A percentile compares a stretch with the other conserved stretches of the same genome.
Evolutionary conservation across 2,329 filamentous ascomycete genomes (phyloP).

Genomic region (Curvularia eragrostidis): DNA sequence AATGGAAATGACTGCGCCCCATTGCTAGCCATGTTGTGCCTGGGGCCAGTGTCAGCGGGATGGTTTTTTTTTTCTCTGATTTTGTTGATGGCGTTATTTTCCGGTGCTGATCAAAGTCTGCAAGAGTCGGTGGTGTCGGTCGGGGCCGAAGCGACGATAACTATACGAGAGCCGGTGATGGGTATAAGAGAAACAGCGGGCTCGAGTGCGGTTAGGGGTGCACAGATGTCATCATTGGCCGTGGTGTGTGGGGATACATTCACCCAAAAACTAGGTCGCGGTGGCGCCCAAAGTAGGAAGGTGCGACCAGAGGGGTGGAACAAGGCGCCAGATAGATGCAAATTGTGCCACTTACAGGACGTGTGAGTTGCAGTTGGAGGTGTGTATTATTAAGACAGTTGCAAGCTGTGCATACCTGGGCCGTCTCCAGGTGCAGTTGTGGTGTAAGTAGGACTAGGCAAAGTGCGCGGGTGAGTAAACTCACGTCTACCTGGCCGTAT

Average conservation of each 20-base stretch:
- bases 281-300: constrained; percentile 11
- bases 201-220: background rate
- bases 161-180: background rate
- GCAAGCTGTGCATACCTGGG: constrained; percentile 6
- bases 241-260: constrained; percentile 2
- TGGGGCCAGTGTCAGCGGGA: background rate
- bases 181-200: background rate
- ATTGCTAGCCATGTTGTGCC: constrained; percentile 32
- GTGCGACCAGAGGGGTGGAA: constrained; percentile 6
- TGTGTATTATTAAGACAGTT: background rate
- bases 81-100: background rate
- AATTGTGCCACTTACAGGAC: constrained; percentile 2
- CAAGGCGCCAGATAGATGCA: constrained; percentile 2
- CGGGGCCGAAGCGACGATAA: background rate
- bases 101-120: constrained; percentile 2
- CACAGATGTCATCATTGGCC: background rate
- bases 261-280: constrained; percentile 7
- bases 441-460: background rate
- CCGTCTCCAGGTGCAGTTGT: background rate
- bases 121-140: background rate
- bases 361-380: background rate
- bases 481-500: constrained; percentile 24
- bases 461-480: background rate
- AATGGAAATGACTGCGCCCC: constrained; percentile 33
- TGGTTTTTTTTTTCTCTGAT: background rate